Percentiles rank a stretch among this genome's conserved stretches.
These are phyloP conservation scores for Pestalotiopsis sp. DNA, from an alignment of 2,329 filamentous ascomycete genomes.

Conservation along the genomic window DNA sequence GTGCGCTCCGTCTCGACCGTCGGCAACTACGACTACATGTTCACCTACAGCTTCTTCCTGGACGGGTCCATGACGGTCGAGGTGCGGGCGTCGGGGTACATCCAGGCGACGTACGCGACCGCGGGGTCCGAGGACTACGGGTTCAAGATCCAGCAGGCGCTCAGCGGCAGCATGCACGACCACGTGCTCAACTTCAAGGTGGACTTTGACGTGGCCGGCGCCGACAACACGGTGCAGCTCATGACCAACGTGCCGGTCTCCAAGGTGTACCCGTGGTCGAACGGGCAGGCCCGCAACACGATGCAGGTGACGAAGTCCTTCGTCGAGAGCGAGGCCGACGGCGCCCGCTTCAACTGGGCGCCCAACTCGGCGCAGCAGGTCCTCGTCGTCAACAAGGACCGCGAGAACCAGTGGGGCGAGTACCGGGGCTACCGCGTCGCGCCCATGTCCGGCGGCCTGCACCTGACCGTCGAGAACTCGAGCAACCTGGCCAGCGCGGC, in stretches of 20 bases:
- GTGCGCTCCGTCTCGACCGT: slow-evolving; percentile 28
- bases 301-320: slow-evolving; percentile 23
- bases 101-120: slow-evolving; percentile 26
- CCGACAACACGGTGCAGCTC: slow-evolving; percentile 22
- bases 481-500: slow-evolving; percentile 31
- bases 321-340: slow-evolving; percentile 21
- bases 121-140: slow-evolving; percentile 15
- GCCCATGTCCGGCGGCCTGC: slow-evolving; percentile 30
- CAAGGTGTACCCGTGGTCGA: slow-evolving; percentile 26
- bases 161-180: slow-evolving; percentile 21
- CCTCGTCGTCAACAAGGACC: slow-evolving; percentile 34
- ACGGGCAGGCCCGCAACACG: slow-evolving; percentile 30
- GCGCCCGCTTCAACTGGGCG: slow-evolving; percentile 25
- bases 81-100: slow-evolving; percentile 36
- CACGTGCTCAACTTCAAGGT: slow-evolving; percentile 23
- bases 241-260: slow-evolving; percentile 25
- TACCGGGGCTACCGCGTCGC: slow-evolving; percentile 41
- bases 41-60: slow-evolving; percentile 31
- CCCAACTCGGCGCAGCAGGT: slow-evolving; percentile 39
- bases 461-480: slow-evolving; percentile 34
- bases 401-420: slow-evolving; percentile 40
- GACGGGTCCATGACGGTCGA: slow-evolving; percentile 37
- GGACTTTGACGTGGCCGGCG: slow-evolving; percentile 24
- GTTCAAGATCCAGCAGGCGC: slow-evolving; percentile 19
- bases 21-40: slow-evolving; percentile 43